Percentiles rank a stretch among this genome's conserved stretches.
phyloP scores from a whole-genome alignment of 1,284 basidiomycete species.

The Ganoderma boninense region DNA sequence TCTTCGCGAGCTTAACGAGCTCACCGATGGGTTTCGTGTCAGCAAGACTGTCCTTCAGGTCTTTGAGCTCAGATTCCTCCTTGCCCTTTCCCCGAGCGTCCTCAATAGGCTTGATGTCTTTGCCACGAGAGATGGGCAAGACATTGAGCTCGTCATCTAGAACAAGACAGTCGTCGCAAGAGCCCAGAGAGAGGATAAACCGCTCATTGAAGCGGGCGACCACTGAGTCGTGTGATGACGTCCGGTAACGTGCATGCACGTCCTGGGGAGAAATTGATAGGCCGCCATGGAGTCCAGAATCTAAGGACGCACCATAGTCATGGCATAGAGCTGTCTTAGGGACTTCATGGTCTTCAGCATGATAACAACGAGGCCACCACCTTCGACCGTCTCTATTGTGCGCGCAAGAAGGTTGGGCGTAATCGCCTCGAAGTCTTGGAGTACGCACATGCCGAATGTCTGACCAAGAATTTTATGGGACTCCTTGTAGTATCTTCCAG shows the following conservation, averaged over 20 bases:
- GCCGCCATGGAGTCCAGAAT: neutral
- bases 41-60: constrained; percentile 82
- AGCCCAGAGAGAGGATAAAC: constrained; percentile 94
- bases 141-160: constrained; percentile 99
- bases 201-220: constrained; percentile 98
- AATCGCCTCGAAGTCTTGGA: constrained; percentile 99
- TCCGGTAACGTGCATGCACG: constrained; percentile 93
- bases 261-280: constrained; percentile 62
- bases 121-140: constrained; percentile 94
- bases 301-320: constrained; percentile 81
- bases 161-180: constrained; percentile 91
- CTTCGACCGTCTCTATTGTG: constrained; percentile 98
- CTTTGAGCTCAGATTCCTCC: constrained; percentile 75
- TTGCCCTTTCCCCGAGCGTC: constrained; percentile 65
- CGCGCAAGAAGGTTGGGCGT: constrained; percentile 97
- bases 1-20: constrained; percentile 92
- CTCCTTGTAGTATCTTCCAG: constrained; percentile 85
- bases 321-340: constrained; percentile 91
- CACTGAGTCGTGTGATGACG: constrained; percentile 90
- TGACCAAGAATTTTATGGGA: constrained; percentile 96
- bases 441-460: constrained; percentile 96
- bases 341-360: constrained; percentile 97
- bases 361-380: constrained; percentile 93
- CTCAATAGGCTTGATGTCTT: constrained; percentile 85
- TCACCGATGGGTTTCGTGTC: constrained; percentile 92